Evolutionary conservation across 176 grass and related monocot genomes (phyloP), one percentile per base, ranked within the genome.

Genomic region (Leersia perrieri): DNA sequence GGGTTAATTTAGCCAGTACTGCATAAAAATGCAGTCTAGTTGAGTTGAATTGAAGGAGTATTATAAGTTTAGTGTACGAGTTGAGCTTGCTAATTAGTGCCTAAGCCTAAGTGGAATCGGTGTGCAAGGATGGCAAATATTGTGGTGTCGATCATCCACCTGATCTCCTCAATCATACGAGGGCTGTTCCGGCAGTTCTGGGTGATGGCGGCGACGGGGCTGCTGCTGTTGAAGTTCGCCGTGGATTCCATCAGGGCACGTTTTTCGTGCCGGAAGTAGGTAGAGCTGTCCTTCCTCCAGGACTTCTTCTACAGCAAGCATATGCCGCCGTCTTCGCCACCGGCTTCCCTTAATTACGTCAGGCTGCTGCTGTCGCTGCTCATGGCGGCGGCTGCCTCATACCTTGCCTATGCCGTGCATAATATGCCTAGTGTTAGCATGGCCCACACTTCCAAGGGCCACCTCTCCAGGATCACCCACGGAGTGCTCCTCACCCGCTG

Each of bases 271-370:
- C 69, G 10, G 75, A 79, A 33, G 49, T 38, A 7, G 44, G 49
- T 38, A 7, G 83, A 86, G 83, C 75, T 86, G 1, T 69, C 75
- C 8, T 86, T 80, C 25, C 61, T 79, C 9, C n/a, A 63, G 3
- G 66, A 86, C 61, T 72, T 36, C n/a, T 64, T 62, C 75, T 86
- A 71, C 77, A 86, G 75, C 57, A 69, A 45, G 64, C 77, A 73
- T n/a, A n/a, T 44, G 28, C 66, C 0, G 23, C 13, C 1, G 70
- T 86, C 5, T 80, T 86, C 7, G 83, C 75, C 70, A 0, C 7
- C 0, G 83, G 83, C 69, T 73, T 86, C 27, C 83, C 83, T 0
- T 3, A n/a, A n/a, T n/a, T n/a, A 1, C 9, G 9, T 35, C 2
- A 72, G 66, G 61, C 51, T 80, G 31, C 51, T 80, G 31, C 26